Evolutionary conservation across 306 rosid genomes (phyloP).

Genomic region (Rosa chinensis): DNA sequence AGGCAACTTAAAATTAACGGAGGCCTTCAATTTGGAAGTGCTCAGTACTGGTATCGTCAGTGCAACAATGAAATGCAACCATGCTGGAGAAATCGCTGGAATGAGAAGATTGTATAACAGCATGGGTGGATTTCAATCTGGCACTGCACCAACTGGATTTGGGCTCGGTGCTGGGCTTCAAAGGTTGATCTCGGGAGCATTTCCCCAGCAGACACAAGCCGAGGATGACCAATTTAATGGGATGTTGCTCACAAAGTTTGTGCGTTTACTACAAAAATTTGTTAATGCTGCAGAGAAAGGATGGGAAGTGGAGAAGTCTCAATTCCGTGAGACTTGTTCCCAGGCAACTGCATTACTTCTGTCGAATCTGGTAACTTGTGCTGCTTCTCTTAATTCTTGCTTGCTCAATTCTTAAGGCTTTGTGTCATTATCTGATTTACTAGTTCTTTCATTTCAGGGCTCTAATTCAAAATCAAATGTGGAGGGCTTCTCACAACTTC

Average conservation of each 20-base stretch:
- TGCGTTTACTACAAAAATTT: slow-evolving; percentile 85
- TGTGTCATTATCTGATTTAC: slow-evolving; percentile 29
- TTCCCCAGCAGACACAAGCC: slow-evolving; percentile 72
- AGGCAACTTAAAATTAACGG: slow-evolving; percentile 77
- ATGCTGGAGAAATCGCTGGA: slow-evolving; percentile 97
- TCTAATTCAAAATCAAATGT: slow-evolving; percentile 77
- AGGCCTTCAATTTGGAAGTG: slow-evolving; percentile 92
- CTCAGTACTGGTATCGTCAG: slow-evolving; percentile 85
- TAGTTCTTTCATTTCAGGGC: slow-evolving; percentile 54
- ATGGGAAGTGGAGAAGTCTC: slow-evolving; percentile 76
- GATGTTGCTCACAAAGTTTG: slow-evolving; percentile 83
- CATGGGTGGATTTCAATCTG: slow-evolving; percentile 90
- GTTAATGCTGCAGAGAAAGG: slow-evolving; percentile 92
- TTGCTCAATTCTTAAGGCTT: slow-evolving; percentile 1
- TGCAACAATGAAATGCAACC: slow-evolving; percentile 95
- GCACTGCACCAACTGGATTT: slow-evolving; percentile 57
- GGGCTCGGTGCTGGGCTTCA: slow-evolving; percentile 88
- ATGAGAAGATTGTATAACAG: slow-evolving; percentile 98
- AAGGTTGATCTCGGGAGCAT: slow-evolving; percentile 90
- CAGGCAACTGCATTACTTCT: slow-evolving; percentile 95
- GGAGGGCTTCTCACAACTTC: slow-evolving; percentile 97
- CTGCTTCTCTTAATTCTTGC: slow-evolving; percentile 18
- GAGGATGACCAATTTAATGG: slow-evolving; percentile 86
- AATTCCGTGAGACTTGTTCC: slow-evolving; percentile 93
- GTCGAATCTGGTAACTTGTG: slow-evolving; percentile 74